A percentile compares a stretch with the other conserved stretches of the same genome.
Evolutionary conservation across 257 asterid genomes (phyloP).

Genomic region (Solanum arcanum): DNA sequence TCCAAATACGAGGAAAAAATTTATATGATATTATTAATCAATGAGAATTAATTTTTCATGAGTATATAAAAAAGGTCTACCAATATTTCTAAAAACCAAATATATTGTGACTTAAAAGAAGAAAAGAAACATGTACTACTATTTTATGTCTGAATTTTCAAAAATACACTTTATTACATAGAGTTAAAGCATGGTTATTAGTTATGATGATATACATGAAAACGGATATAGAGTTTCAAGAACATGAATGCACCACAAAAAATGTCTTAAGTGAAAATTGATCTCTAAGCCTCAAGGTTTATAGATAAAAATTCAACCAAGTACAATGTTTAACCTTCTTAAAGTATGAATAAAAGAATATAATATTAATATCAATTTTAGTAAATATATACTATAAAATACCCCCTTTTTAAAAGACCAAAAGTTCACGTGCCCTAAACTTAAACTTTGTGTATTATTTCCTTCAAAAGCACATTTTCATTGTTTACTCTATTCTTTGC

Average conservation of each 20-base stretch:
- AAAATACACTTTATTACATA: not conserved
- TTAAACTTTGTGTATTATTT: not conserved
- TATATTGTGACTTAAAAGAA: not conserved
- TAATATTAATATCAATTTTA: too few species aligned
- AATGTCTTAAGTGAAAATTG: not conserved
- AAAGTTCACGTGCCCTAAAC: not conserved
- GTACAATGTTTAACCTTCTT: not conserved
- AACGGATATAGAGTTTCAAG: too few species aligned
- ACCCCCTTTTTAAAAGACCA: not conserved
- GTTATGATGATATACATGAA: not conserved
- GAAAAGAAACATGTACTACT: not conserved
- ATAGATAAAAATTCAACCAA: not conserved
- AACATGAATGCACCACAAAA: not conserved
- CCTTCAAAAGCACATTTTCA: not conserved
- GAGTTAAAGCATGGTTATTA: not conserved
- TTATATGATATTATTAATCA: not conserved
- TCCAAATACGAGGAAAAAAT: not conserved
- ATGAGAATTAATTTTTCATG: not conserved
- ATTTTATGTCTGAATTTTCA: not conserved
- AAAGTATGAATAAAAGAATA: not conserved
- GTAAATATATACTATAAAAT: not conserved
- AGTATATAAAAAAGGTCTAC: not conserved
- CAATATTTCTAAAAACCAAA: too few species aligned
- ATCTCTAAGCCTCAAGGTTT: not conserved
- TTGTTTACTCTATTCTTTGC: not conserved